Conservation (phyloP, 805 yeast genomes). For the Kodamaea jinghongensis region DNA sequence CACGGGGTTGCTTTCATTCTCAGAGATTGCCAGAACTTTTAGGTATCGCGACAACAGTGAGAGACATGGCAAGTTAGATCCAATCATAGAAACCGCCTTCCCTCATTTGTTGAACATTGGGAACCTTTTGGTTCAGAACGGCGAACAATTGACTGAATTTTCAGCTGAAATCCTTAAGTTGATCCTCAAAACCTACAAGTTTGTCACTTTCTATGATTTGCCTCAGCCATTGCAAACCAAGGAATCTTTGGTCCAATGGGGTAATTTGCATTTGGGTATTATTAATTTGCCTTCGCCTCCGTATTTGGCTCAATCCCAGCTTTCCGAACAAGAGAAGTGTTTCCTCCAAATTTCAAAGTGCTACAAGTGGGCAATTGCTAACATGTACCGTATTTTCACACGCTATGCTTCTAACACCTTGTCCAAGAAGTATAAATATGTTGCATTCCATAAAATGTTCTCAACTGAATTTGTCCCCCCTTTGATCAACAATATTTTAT, state of each 20-base stretch:
- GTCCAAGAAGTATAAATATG: constrained; percentile 50
- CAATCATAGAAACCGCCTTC: constrained; percentile 54
- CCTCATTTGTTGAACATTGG: constrained; percentile 70
- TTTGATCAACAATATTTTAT: constrained; percentile 59
- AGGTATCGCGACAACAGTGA: constrained; percentile 64
- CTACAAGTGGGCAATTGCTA: constrained; percentile 80
- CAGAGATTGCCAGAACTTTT: constrained; percentile 66
- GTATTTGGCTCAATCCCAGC: constrained; percentile 48
- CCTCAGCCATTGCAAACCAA: constrained; percentile 57
- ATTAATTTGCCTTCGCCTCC: constrained; percentile 59
- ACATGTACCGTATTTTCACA: constrained; percentile 65
- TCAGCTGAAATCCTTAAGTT: constrained; percentile 72
- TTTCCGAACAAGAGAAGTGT: constrained; percentile 49
- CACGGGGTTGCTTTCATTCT: constrained; percentile 68
- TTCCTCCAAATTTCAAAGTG: constrained; percentile 71
- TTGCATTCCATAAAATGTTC: constrained; percentile 58
- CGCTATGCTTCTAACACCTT: constrained; percentile 60
- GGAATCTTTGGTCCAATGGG: constrained; percentile 62
- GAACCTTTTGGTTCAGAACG: constrained; percentile 41
- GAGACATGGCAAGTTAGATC: constrained; percentile 29
- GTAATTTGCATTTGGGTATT: constrained; percentile 68
- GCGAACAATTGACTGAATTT: constrained; percentile 26
- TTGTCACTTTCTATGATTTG: constrained; percentile 67
- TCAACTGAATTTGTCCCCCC: constrained; percentile 66
- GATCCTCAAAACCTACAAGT: constrained; percentile 74